Conservation (phyloP, 148 eudicot species). For the Simmondsia chinensis region DNA sequence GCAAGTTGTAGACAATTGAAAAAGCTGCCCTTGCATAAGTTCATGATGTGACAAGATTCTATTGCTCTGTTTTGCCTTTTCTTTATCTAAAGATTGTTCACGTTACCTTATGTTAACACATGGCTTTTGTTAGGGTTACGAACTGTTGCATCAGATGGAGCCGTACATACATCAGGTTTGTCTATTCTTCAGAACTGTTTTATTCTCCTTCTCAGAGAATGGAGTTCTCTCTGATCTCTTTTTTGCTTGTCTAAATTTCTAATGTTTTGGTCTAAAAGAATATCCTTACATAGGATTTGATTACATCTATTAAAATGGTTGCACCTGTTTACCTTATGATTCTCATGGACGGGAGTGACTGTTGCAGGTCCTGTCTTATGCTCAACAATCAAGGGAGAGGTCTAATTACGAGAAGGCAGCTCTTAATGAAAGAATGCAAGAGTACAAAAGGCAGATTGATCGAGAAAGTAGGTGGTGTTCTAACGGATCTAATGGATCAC, state of each 20-base stretch:
- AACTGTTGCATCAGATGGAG: conserved; percentile 98
- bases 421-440: conserved; percentile 91
- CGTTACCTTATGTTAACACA: conserved; percentile 4
- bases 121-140: conserved; percentile 66
- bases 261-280: no score
- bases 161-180: conserved; percentile 95
- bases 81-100: not conserved
- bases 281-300: no score
- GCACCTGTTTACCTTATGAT: not conserved
- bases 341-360: not conserved
- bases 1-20: no score
- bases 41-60: no score
- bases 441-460: conserved; percentile 86
- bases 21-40: no score
- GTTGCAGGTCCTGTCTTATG: conserved; percentile 84
- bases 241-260: not conserved
- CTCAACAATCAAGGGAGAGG: conserved; percentile 90
- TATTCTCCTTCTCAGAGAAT: no score
- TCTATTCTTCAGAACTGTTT: no score
- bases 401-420: conserved; percentile 96
- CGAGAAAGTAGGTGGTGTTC: conserved; percentile 85
- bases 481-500: conserved; percentile 85
- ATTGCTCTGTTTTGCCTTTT: not conserved
- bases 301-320: not conserved
- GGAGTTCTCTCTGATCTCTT: conserved; percentile 1